These are phyloP conservation scores for Urochloa ruziziensis DNA, from an alignment of 176 grass and related monocot genomes.

Conservation along the genomic window DNA sequence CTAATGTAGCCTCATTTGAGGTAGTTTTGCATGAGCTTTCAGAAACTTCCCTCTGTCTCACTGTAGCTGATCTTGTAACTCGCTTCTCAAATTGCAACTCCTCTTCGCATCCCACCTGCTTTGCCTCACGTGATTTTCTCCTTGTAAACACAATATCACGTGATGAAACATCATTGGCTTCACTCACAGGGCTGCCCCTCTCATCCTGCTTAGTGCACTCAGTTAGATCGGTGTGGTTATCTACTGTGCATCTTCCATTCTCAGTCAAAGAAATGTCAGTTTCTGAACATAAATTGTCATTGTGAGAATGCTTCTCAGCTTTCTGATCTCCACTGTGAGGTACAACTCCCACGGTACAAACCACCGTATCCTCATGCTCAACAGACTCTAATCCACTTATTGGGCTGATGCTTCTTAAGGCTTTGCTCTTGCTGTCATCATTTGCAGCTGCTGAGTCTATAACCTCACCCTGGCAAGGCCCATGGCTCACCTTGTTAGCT, in stretches of 20 bases:
- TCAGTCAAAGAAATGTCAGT: slow-evolving; percentile 14
- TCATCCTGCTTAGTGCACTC: slow-evolving; percentile 30
- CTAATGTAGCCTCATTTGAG: slow-evolving; percentile 6
- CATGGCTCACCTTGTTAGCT: slow-evolving; percentile 9
- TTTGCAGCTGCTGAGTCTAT: slow-evolving; percentile 26
- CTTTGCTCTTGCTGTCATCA: neutral
- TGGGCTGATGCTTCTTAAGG: slow-evolving; percentile 23
- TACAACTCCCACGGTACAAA: slow-evolving; percentile 31
- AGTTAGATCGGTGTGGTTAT: slow-evolving; percentile 10
- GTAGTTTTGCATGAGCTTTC: slow-evolving; percentile 22
- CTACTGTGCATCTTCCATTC: slow-evolving; percentile 31
- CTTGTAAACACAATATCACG: slow-evolving; percentile 48
- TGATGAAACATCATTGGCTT: slow-evolving; percentile 37
- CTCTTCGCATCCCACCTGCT: slow-evolving; percentile 31
- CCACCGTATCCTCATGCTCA: slow-evolving; percentile 30
- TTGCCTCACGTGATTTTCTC: slow-evolving; percentile 31
- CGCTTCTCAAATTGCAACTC: slow-evolving; percentile 56
- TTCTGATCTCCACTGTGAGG: slow-evolving; percentile 25
- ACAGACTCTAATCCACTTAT: slow-evolving; percentile 12
- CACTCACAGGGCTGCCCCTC: neutral
- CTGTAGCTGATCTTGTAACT: slow-evolving; percentile 74
- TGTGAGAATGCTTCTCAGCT: slow-evolving; percentile 16
- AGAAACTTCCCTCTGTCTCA: slow-evolving; percentile 50
- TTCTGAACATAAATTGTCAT: slow-evolving; percentile 15
- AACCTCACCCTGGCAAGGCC: slow-evolving; percentile 47